phyloP scores from a whole-genome alignment of 1,284 basidiomycete species.

The Cutaneotrichosporon cavernicola region DNA sequence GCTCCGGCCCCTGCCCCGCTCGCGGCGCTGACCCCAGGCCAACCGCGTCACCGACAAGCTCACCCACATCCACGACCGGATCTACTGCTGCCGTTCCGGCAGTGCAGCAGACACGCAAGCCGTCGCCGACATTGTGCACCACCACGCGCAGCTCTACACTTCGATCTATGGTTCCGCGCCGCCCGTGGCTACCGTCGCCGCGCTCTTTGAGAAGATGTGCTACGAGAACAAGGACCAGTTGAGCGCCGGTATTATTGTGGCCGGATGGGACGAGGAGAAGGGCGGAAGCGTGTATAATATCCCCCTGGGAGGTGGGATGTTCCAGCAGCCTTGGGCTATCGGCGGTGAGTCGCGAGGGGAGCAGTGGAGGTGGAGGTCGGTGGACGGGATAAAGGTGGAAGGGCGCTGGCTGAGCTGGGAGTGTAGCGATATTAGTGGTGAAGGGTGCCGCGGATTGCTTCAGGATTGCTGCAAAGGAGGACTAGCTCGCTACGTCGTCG shows the following conservation, averaged over 20 bases:
- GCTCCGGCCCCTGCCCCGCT: neutral
- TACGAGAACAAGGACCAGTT: constrained; percentile 92
- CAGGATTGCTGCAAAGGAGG: too few species aligned
- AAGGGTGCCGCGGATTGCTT: too few species aligned
- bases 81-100: constrained; percentile 98
- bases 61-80: constrained; percentile 93
- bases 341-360: constrained; percentile 62
- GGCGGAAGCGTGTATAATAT: constrained; percentile 98
- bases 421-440: too few species aligned
- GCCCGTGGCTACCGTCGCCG: constrained; percentile 77
- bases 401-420: too few species aligned
- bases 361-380: neutral
- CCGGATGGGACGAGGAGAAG: constrained; percentile 90
- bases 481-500: too few species aligned
- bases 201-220: constrained; percentile 82
- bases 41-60: constrained; percentile 99
- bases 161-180: constrained; percentile 65
- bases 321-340: constrained; percentile 95
- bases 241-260: constrained; percentile 94
- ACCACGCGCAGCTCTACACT: constrained; percentile 78
- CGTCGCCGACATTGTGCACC: constrained; percentile 88
- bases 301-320: constrained; percentile 86
- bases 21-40: constrained; percentile 55
- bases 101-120: constrained; percentile 98
- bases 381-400: too few species aligned